Evolutionary conservation across 2,329 filamentous ascomycete genomes (phyloP).

Genomic region (Hypoxylon sp.): DNA sequence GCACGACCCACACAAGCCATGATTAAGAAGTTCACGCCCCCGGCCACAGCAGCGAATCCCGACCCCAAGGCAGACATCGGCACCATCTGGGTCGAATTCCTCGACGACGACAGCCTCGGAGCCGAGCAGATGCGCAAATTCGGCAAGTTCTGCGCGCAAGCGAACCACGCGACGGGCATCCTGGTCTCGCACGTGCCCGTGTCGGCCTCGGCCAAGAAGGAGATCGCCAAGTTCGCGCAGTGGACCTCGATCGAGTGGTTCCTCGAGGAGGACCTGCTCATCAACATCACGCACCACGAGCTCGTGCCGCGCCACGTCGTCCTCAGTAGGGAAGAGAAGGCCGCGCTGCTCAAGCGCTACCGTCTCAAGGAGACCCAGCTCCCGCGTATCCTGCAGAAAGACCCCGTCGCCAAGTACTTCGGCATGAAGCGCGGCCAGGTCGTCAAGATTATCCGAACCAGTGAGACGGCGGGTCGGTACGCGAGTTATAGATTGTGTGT

Average conservation of each 20-base stretch:
- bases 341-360: constrained; percentile 87
- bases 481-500: constrained; percentile 89
- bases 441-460: constrained; percentile 97
- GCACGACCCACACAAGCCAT: constrained; percentile 87
- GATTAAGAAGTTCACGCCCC: constrained; percentile 85
- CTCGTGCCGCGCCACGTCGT: constrained; percentile 94
- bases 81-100: constrained; percentile 94
- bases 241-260: constrained; percentile 92
- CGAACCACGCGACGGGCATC: constrained; percentile 90
- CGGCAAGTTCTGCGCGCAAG: constrained; percentile 82
- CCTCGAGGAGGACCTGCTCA: constrained; percentile 92
- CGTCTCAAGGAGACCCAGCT: constrained; percentile 97
- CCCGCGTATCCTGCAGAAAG: constrained; percentile 89
- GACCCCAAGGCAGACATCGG: constrained; percentile 83
- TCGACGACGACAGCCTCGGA: constrained; percentile 81
- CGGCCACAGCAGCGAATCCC: constrained; percentile 77
- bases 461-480: constrained; percentile 95
- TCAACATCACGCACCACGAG: constrained; percentile 99
- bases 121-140: constrained; percentile 94
- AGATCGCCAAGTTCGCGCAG: constrained; percentile 82
- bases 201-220: constrained; percentile 88
- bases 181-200: constrained; percentile 88
- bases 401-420: constrained; percentile 93
- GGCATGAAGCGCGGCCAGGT: constrained; percentile 93
- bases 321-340: constrained; percentile 91